Base-by-base conservation (phyloP, 495 filamentous ascomycete genomes). In the Lepidopterella palustris region DNA sequence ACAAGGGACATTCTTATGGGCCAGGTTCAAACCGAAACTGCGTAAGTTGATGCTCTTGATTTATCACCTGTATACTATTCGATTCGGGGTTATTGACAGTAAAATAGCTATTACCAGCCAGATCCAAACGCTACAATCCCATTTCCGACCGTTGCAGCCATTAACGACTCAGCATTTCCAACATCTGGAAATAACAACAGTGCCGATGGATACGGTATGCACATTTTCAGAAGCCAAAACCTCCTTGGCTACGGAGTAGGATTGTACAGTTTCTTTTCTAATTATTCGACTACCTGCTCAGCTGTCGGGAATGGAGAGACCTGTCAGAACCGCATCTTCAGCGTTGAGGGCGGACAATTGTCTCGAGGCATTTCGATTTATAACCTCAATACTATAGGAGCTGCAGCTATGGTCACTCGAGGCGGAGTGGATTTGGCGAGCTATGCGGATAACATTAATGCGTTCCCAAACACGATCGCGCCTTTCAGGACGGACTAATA, bases 271-370 rank as follows among this genome's bases (percentile, higher is more conserved):
- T 73, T 73, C 66, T 71, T 73, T 59, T 60, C 69, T 55, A 72
- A 73, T 57, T 72, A 73, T 59, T 60, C 26, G 18, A 62, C 58
- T 10, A 54, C 68, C 11, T 82, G 78, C 70, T 79, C 78, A 1
- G 74, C 75, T 35, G 69, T 72, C 23, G 79, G 76, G 11, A 68
- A 70, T 0, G 77, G 73, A 2, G 76, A 74, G 28, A 68, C 66
- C 11, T 90, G 87, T 70, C 87, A 89, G 74, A 77, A 71, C 40
- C 67, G 77, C 8, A 87, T 87, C 18, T 78, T 87, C 67, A 78
- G 78, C 49, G 67, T 87, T 13, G 80, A 81, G 60, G 65, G 66
- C 8, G 25, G 9, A 3, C 60, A 26, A 32, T 21, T 29, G 3
- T 42, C 28, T 40, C 23, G 29, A 49, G 28, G 58, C 31, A 49